phyloP scores from a whole-genome alignment of 192 early-diverging fungal genomes.

The Thoreauomyces humboldtii region DNA sequence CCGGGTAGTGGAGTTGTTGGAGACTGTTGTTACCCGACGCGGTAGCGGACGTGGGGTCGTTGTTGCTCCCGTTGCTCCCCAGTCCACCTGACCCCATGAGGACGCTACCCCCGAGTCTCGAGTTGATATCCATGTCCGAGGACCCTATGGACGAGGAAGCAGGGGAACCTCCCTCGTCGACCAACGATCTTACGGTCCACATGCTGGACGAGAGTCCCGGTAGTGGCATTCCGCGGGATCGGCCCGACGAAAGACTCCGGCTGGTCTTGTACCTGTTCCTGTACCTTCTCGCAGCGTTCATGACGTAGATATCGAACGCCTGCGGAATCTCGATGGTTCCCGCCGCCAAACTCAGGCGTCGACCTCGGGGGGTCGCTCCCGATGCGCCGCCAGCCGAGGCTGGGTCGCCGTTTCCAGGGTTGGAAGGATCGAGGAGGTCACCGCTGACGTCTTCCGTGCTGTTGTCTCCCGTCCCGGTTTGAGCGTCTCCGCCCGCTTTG shows the following conservation, averaged over 20 bases:
- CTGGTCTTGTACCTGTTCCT: conserved; percentile 23
- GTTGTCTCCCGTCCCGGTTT: background rate
- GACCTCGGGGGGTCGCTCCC: conserved; percentile 13
- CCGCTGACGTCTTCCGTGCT: no score
- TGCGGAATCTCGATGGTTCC: conserved; percentile 47
- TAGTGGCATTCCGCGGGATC: conserved; percentile 13
- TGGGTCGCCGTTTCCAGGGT: no score
- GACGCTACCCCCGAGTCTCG: no score
- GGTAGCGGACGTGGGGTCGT: no score
- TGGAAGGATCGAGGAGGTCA: no score
- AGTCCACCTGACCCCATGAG: background rate
- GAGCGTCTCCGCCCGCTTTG: background rate
- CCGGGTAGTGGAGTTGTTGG: no score
- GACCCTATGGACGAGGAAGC: no score
- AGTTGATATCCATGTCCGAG: background rate
- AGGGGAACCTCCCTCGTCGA: background rate
- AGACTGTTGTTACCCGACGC: no score
- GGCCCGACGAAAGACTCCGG: conserved; percentile 22
- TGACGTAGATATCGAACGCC: conserved; percentile 29
- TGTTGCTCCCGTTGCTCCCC: background rate
- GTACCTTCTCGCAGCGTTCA: conserved; percentile 10
- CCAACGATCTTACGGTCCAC: background rate
- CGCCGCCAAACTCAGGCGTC: conserved; percentile 39
- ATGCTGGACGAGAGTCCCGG: background rate
- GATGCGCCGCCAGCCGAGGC: background rate